Percentiles rank a stretch among this genome's conserved stretches.
Evolutionary conservation across 1,139 yeast species (phyloP).

Genomic region (Yamadazyma atmosphaerica): DNA sequence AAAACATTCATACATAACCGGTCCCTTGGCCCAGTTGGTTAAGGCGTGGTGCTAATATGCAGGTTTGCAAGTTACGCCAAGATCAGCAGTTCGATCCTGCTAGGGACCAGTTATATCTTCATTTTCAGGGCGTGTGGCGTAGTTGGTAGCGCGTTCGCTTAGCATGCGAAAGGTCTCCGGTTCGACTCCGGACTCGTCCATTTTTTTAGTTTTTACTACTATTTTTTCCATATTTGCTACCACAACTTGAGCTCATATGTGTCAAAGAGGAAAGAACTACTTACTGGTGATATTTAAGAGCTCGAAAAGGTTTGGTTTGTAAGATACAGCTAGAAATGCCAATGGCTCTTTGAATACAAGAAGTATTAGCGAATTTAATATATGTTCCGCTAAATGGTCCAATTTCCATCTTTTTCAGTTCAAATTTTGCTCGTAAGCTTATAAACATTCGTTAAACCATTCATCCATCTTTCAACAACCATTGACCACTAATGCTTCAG

Average conservation of each 20-base stretch:
- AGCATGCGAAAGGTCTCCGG: conserved; percentile 91
- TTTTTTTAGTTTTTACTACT: conserved; percentile 23
- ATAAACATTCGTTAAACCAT: too few species aligned
- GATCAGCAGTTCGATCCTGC: conserved; percentile 88
- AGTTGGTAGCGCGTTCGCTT: conserved; percentile 93
- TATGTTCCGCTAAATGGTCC: too few species aligned
- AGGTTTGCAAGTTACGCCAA: conserved; percentile 49
- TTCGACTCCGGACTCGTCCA: conserved; percentile 92
- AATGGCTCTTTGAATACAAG: too few species aligned
- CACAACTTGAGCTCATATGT: not conserved
- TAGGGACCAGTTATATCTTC: conserved; percentile 60
- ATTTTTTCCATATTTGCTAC: not conserved
- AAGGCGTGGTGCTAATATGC: conserved; percentile 83
- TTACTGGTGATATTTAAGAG: too few species aligned
- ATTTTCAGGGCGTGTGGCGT: conserved; percentile 57
- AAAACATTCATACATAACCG: conserved; percentile 17
- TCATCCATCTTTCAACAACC: too few species aligned
- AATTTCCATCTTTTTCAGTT: too few species aligned
- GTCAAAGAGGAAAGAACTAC: too few species aligned
- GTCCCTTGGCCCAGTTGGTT: conserved; percentile 91
- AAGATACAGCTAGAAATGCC: too few species aligned
- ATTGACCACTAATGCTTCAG: too few species aligned
- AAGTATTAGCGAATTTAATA: too few species aligned
- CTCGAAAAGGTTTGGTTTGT: too few species aligned
- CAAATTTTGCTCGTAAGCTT: too few species aligned